Base-by-base conservation (phyloP, 345 rosid species). In the Moringa oleifera region DNA sequence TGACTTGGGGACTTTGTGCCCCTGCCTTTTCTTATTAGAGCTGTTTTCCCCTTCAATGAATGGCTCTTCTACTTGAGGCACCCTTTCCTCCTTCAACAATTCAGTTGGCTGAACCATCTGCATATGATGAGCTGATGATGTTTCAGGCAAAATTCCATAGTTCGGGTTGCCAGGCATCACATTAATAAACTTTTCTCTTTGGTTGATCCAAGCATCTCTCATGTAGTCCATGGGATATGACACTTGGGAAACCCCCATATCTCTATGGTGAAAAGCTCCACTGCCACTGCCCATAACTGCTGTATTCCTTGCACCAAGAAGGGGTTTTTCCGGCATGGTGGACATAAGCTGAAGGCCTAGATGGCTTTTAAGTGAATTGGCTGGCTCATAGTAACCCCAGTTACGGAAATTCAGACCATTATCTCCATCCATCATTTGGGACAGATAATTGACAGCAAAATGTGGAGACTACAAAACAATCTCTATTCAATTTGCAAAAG, bases 311-410 rank as follows among this genome's bases (percentile, higher is more conserved):
- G 79, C 37, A 88, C 50, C 63, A 79, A 83, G 36, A 80, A 76
- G 5, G 86, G 77, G 75, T 92, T 89, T 9, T 61, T 91, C 97
- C 47, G 78, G 68, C 74, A 78, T 85, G 73, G 58, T 68, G 0
- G 98, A 64, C 95, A 88, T 84, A 56, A 89, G 87, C 76, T 91
- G 98, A 69, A 91, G 87, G 73, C 86, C 77, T 7, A 85, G 76
- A 66, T 80, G 86, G 49, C 80, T 87, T 25, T 82, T 90, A 67
- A 81, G 81, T 57, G 89, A 83, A 24, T 89, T 77, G 4, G 85
- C 84, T n/a, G n/a, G n/a, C 58, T 89, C 95, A 79, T 87, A 89
- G 67, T 81, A 91, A 49, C 96, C 96, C 95, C 96, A 87, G 62
- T 83, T 83, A 18, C 86, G 80, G 76, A 87, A 83, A 70, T 77